phyloP scores from a whole-genome alignment of 164 flowering plant genomes.

The Kalanchoe fedtschenkoi region DNA sequence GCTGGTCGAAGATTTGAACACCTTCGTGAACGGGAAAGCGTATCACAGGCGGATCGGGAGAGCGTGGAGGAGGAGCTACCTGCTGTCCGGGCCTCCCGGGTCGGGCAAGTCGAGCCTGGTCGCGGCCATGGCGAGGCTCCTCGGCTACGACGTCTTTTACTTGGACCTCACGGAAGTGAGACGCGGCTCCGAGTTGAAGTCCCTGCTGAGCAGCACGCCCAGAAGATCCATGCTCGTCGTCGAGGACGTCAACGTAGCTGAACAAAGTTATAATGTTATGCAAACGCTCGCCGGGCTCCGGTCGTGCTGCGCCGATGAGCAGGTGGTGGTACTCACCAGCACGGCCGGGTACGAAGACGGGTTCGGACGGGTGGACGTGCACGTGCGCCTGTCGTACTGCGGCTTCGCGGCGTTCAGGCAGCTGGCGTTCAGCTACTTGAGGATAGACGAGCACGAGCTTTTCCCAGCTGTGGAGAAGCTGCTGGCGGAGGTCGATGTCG shows the following conservation, averaged over 20 bases:
- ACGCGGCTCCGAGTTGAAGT: too few relatives aligned
- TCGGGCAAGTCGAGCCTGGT: slow-evolving; percentile 39
- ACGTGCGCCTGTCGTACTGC: slow-evolving; percentile 44
- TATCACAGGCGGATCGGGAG: slow-evolving; percentile 30
- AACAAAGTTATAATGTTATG: too few relatives aligned
- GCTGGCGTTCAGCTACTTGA: slow-evolving; percentile 38
- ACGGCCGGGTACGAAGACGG: slow-evolving; percentile 38
- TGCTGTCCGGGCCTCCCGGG: slow-evolving; percentile 36
- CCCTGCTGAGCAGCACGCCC: too few relatives aligned
- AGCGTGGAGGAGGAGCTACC: slow-evolving; percentile 37
- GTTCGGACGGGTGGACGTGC: slow-evolving; percentile 61
- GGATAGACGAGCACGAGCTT: slow-evolving; percentile 11
- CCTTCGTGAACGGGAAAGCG: slow-evolving; percentile 24
- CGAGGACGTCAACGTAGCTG: too few relatives aligned
- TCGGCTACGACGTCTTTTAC: slow-evolving; percentile 22
- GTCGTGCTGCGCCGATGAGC: slow-evolving; percentile 54
- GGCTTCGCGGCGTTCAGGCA: slow-evolving; percentile 25
- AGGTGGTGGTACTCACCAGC: slow-evolving; percentile 56
- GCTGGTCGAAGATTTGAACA: slow-evolving; percentile 22
- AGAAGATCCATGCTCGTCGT: too few relatives aligned
- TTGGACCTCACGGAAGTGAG: slow-evolving; percentile 29
- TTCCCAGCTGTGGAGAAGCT: slow-evolving; percentile 21
- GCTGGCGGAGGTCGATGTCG: slow-evolving; percentile 15
- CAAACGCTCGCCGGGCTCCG: slow-evolving; percentile 54
- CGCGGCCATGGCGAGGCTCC: slow-evolving; percentile 35